phyloP scores from a whole-genome alignment of 2,329 filamentous ascomycete genomes.

The Camptophora hylomeconis region DNA sequence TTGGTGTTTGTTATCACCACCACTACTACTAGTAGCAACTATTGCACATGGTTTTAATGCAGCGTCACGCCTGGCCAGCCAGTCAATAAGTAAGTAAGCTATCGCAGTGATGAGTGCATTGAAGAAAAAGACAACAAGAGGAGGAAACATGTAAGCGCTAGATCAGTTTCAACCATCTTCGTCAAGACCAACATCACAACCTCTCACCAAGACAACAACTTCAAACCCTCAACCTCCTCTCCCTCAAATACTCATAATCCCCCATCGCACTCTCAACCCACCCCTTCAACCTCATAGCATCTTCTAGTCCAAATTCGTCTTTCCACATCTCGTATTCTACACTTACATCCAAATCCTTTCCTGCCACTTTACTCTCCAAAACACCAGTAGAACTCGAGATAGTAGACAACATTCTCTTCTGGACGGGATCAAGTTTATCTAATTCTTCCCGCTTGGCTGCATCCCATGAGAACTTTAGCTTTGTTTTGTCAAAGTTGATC shows the following conservation, averaged over 20 bases:
- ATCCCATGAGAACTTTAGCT: constrained; percentile 23
- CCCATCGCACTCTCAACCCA: constrained; percentile 23
- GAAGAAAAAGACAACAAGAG: no score
- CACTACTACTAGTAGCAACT: no score
- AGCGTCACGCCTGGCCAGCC: no score
- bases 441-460: constrained; percentile 8
- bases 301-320: constrained; percentile 22
- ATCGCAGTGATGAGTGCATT: no score
- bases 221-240: constrained; percentile 4
- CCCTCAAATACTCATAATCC: constrained; percentile 28
- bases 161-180: no score
- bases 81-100: no score
- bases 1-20: no score
- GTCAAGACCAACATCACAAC: no score
- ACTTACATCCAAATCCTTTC: constrained; percentile 21
- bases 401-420: constrained; percentile 19
- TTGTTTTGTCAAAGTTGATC: constrained; percentile 22
- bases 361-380: constrained; percentile 21
- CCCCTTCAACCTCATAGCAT: constrained; percentile 17
- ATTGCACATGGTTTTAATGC: no score
- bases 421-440: constrained; percentile 6
- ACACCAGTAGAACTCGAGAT: constrained; percentile 22
- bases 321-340: constrained; percentile 24
- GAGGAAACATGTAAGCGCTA: no score
- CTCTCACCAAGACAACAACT: no score